Conservation (phyloP, 305 asterid genomes). For the Fraxinus albicans region DNA sequence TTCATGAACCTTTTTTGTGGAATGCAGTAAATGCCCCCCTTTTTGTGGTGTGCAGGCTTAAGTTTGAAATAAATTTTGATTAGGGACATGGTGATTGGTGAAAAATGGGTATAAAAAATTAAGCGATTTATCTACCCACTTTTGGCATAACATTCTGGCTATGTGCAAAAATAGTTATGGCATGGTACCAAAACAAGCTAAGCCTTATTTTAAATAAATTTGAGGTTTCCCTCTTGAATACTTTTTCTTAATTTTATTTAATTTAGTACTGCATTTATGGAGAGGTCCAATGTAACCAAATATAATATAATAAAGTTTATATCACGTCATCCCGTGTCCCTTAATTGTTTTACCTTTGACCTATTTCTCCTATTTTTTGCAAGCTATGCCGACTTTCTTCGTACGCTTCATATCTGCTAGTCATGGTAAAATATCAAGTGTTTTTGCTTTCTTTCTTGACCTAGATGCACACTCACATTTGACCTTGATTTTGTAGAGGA, state of each 20-base stretch:
- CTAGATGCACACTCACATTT: not conserved
- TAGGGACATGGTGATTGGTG: not conserved
- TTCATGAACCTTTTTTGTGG: not conserved
- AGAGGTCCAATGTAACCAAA: not conserved
- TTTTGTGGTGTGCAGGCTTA: not conserved
- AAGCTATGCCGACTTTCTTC: not conserved
- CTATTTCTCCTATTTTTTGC: not conserved
- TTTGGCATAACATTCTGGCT: not conserved
- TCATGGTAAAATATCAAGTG: not conserved
- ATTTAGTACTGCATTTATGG: not conserved
- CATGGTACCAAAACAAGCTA: not conserved
- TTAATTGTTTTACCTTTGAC: not conserved
- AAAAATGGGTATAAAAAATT: not conserved
- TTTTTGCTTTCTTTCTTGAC: not conserved
- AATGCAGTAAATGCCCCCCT: constrained; percentile 2
- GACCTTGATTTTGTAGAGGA: not conserved
- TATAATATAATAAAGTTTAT: not conserved
- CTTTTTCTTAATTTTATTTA: not conserved
- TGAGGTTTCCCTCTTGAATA: not conserved
- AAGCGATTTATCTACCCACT: not conserved
- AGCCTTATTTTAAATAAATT: not conserved
- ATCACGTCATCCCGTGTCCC: not conserved
- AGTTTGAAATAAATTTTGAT: not conserved
- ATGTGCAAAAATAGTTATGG: not conserved
- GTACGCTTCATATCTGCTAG: not conserved